Evolutionary conservation across 176 grass and related monocot species (phyloP), one percentile per base, ranked within the genome.

Genomic region (Zea mays): DNA sequence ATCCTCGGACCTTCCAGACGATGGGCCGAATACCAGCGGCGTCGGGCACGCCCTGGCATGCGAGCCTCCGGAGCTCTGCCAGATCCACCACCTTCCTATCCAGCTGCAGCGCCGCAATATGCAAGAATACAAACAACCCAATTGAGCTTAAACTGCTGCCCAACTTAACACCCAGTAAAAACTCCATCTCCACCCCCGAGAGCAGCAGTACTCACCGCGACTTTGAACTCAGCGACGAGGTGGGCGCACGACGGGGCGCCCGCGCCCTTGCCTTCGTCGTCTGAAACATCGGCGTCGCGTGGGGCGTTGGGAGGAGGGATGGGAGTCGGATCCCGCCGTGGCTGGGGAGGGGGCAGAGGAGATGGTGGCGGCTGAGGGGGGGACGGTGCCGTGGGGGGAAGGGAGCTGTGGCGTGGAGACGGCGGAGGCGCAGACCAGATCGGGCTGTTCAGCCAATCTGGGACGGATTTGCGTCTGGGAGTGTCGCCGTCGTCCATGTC

Each of bases 361-460:
- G 86, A 81, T 12, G 46, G 46, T 11, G 83, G 86, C 74, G 43
- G 74, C 13, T 78, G 84, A 8, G 57, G 71, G 5, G 80, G 62
- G 7, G 75, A 76, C 1, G 86, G 85, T 11, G 66, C 71, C 35
- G 54, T 67, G 62, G 81, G 91, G 59, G 62, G 73, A 9, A 74
- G 85, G 67, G 83, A 82, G 55, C 74, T 58, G 55, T 36, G 66
- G 40, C 43, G 78, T 19, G 74, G 66, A 44, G 64, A 5, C 4
- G 77, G 72, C 45, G 79, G 55, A 42, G 92, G 80, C 20, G 91
- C 80, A 15, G 77, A 94, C 91, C 95, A 98, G 82, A 98, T 89
- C 69, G 91, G 95, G 73, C 21, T 98, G 83, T 98, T 98, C 70
- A 98, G 95, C 95, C 91, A 98, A 59, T 88, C 89, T 50, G 95